Base-by-base conservation (phyloP, 495 filamentous ascomycete genomes). In the Hypoxylon cercidicola region DNA sequence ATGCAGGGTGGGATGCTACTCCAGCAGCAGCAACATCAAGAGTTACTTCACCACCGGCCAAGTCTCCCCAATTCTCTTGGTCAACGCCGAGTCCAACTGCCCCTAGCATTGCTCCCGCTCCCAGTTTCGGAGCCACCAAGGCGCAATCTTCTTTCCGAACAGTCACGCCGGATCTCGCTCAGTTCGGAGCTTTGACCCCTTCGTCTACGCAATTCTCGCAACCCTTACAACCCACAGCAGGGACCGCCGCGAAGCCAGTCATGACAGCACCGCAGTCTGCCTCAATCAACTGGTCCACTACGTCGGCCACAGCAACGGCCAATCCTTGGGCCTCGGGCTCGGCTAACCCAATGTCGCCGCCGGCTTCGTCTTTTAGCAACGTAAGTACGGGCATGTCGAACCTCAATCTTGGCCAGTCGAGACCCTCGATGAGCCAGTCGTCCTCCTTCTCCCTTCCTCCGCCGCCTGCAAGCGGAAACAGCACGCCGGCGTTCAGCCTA, bases 31-130 rank as follows among this genome's bases (percentile, higher is more conserved):
- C 67, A 4, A 71, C 73, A 13, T 48, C 75, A 1, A 43, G 55
- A 18, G 37, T 65, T 15, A 66, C 49, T 21, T 60, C 64, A 6
- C 65, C 68, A 16, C 60, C 75, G 3, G 55, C 75, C 21, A 73
- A 81, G 7, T 72, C 79, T 1, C 70, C 82, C 4, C 75, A 82
- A 12, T 89, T 89, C 71, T 82, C 84, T 10, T 89, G 87, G 87
- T 88, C 86, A 1, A 84, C 85, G 8, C 78, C 84, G 12, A 75
- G 73, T 19, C 74, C 78, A 15, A 59, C 72, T 8, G 56, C 70
- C 5, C 25, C 25, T 28, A 61, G 69, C 16, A 57, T 69, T n/a
- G 60, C 45, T 7, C 47, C 66, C 18, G 51, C 59, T 11, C 55
- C 60, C 19, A 53, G 62, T 34, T 75, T 77, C 54, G 73, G 67